phyloP scores from a whole-genome alignment of 345 rosid species.

The Ricinus communis region DNA sequence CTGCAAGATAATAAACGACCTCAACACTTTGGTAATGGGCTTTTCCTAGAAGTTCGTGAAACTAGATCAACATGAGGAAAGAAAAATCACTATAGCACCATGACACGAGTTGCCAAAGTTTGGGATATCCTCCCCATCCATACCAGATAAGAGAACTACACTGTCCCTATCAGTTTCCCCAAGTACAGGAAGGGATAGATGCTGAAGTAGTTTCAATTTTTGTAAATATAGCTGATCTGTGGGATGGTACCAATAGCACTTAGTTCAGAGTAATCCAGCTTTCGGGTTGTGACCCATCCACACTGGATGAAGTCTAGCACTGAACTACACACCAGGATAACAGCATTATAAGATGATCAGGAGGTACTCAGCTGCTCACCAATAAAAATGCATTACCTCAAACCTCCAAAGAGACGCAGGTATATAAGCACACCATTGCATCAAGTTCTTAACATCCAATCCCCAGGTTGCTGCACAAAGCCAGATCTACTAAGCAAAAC shows the following conservation, averaged over 20 bases:
- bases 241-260: constrained; percentile 28
- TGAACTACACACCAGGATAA: constrained; percentile 24
- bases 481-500: constrained; percentile 91
- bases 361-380: constrained; percentile 35
- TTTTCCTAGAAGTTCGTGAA: constrained; percentile 20
- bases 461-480: constrained; percentile 70
- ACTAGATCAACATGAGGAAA: constrained; percentile 16
- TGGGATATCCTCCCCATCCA: neutral
- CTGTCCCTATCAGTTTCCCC: constrained; percentile 18
- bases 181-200: constrained; percentile 12
- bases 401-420: constrained; percentile 49
- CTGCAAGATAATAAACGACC: constrained; percentile 10
- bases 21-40: constrained; percentile 3
- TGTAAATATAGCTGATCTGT: constrained; percentile 25
- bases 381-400: constrained; percentile 53
- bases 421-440: constrained; percentile 65
- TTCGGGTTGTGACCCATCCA: constrained; percentile 40
- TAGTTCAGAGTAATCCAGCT: constrained; percentile 44
- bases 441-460: constrained; percentile 78
- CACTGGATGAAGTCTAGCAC: constrained; percentile 28
- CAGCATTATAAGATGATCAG: constrained; percentile 22
- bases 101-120: neutral
- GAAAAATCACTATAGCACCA: constrained; percentile 11
- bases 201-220: constrained; percentile 16
- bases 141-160: constrained; percentile 19